phyloP scores from a whole-genome alignment of 2,329 filamentous ascomycete genomes.

The Cyanodermella asteris region DNA sequence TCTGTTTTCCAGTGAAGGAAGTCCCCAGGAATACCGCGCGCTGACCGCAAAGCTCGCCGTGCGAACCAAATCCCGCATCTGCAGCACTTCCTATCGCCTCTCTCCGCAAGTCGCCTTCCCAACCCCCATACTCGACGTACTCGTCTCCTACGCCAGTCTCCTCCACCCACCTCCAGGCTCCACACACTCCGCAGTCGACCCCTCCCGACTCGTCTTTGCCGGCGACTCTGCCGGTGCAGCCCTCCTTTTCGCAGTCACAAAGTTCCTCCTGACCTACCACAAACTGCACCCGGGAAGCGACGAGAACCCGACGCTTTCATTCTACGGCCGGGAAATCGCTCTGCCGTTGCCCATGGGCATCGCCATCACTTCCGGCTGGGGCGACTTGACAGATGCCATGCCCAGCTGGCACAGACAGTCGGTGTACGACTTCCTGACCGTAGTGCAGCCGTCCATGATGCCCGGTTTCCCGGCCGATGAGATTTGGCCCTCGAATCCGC shows the following conservation, averaged over 20 bases:
- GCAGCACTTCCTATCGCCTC: constrained; percentile 25
- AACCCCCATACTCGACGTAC: constrained; percentile 22
- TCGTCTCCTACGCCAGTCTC: constrained; percentile 25
- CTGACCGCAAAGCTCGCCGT: constrained; percentile 18
- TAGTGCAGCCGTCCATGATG: constrained; percentile 6
- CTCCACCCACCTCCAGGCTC: constrained; percentile 21
- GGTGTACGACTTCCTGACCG: neutral
- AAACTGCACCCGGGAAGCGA: neutral
- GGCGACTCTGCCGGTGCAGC: constrained; percentile 26
- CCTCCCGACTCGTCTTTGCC: constrained; percentile 22
- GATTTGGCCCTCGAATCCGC: constrained; percentile 23
- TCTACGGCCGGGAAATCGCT: constrained; percentile 1
- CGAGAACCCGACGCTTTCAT: neutral
- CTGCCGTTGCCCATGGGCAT: constrained; percentile 2
- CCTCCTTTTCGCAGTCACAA: constrained; percentile 18
- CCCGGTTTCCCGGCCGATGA: constrained; percentile 17
- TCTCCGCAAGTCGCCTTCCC: constrained; percentile 26
- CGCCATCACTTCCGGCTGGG: neutral
- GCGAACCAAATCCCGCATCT: constrained; percentile 16
- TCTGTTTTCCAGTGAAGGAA: constrained; percentile 4
- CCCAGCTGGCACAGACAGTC: neutral
- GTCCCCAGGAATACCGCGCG: constrained; percentile 14
- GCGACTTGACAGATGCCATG: constrained; percentile 1
- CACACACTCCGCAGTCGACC: constrained; percentile 20
- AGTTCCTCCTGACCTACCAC: constrained; percentile 18